Evolutionary conservation across 148 eudicot genomes (phyloP), one percentile per base, ranked within the genome.

Genomic region (Chenopodium berlandieri): DNA sequence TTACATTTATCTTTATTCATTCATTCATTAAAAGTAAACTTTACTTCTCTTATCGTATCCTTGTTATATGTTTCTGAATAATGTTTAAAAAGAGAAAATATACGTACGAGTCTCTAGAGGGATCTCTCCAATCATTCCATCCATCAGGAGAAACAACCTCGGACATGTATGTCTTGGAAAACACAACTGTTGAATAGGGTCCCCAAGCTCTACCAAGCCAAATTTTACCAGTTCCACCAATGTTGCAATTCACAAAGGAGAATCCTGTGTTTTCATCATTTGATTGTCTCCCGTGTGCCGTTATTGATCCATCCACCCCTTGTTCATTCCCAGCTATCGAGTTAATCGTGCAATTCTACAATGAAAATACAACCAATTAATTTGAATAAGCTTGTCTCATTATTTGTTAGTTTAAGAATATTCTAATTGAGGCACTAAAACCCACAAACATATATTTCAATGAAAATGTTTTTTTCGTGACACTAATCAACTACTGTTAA

Each of bases 121-220:
- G 76, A 79, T 93, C 94, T 69, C 72, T 82, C 98, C 98, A 95
- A 60, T 95, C 44, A 40, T 91, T 87, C 98, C 98, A 93, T 4
- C 98, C 98, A 48, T 93, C 98, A 2, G 90, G 67, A 65, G 97
- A 82, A 60, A 95, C 83, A 1, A 91, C 90, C 3, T 79, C 79
- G 0, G 94, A 88, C 98, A 93, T 93, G 73, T 88, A 83, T 4
- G 96, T 88, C 34, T 84, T 89, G 13, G 93, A 70, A 76, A 91
- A 95, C 7, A 93, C 86, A 0, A 88, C 91, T 0, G 97, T 90
- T 10, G 98, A 87, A 68, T 89, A 95, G 52, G 76, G 65, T 8
- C 96, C 97, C 98, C 98, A 95, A 11, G 98, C 97, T 63, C 98
- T 81, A 7, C 98, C 98, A 0, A 95, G 94, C 97, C 96, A 93